phyloP scores from a whole-genome alignment of 441 rosid genomes.

The Codiaeum variegatum region DNA sequence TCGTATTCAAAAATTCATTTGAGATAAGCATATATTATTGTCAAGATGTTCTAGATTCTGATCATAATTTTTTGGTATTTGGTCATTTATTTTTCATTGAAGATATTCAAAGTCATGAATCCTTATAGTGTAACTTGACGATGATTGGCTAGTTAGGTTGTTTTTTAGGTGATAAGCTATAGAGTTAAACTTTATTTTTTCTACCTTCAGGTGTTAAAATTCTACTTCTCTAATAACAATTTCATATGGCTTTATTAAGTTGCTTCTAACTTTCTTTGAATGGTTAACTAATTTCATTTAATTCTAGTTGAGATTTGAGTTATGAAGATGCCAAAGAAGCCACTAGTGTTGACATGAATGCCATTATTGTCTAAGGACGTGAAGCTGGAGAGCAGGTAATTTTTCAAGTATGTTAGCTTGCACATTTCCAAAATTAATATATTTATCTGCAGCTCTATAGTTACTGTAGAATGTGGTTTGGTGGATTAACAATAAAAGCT shows the following conservation, averaged over 20 bases:
- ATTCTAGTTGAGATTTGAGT: constrained; percentile 49
- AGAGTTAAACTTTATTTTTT: no score
- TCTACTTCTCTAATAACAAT: no score
- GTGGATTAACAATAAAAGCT: background rate
- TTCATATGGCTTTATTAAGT: background rate
- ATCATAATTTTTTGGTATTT: background rate
- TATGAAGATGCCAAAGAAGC: constrained; percentile 61
- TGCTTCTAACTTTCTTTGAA: constrained; percentile 3
- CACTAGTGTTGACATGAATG: constrained; percentile 61
- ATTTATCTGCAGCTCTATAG: background rate
- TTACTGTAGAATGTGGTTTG: background rate
- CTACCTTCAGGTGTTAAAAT: no score
- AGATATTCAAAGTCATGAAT: no score
- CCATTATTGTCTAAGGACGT: constrained; percentile 76
- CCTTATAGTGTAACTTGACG: no score
- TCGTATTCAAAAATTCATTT: constrained; percentile 36
- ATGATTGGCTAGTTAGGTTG: no score
- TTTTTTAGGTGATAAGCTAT: no score
- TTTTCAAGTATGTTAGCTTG: constrained; percentile 54
- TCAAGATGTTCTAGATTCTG: background rate
- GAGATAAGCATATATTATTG: background rate
- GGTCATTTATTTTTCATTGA: no score
- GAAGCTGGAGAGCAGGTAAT: constrained; percentile 94
- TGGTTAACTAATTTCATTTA: constrained; percentile 1
- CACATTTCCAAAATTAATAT: background rate